Percentiles rank a stretch among this genome's conserved stretches.
phyloP scores from a whole-genome alignment of 139 green algal species.

The Zygnema circumcarinatum region DNA sequence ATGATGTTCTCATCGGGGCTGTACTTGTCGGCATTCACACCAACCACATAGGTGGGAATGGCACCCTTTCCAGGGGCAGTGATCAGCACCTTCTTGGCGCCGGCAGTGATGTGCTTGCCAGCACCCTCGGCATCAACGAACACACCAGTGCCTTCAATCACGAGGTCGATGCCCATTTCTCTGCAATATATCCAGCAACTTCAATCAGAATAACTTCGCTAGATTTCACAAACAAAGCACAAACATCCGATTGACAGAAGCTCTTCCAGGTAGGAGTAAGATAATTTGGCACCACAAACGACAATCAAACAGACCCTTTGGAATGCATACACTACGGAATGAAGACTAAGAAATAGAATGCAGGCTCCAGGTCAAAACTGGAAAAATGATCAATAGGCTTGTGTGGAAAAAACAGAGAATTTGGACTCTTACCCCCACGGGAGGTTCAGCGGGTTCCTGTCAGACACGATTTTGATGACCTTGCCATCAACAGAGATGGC shows the following conservation, averaged over 20 bases:
- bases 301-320: too few species aligned
- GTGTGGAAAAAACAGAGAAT: too few species aligned
- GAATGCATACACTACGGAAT: too few species aligned
- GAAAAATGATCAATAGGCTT: too few species aligned
- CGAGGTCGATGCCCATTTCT: conserved; percentile 64
- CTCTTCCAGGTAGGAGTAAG: neutral
- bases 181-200: conserved; percentile 46
- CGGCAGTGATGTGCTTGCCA: conserved; percentile 69
- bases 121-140: conserved; percentile 69
- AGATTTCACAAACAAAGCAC: neutral
- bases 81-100: conserved; percentile 74
- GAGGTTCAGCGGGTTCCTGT: conserved; percentile 67
- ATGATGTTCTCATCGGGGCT: conserved; percentile 63
- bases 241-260: neutral
- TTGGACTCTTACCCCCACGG: conserved; percentile 66
- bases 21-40: conserved; percentile 69
- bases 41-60: conserved; percentile 72
- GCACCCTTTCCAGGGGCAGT: conserved; percentile 71
- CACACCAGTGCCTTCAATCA: conserved; percentile 73
- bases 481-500: conserved; percentile 71
- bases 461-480: conserved; percentile 68
- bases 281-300: neutral
- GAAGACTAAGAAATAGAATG: too few species aligned
- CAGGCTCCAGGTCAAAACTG: too few species aligned
- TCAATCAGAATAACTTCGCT: conserved; percentile 17